phyloP scores from a whole-genome alignment of 768 basidiomycete species.

The Gloeopeniophorella convolvens region DNA sequence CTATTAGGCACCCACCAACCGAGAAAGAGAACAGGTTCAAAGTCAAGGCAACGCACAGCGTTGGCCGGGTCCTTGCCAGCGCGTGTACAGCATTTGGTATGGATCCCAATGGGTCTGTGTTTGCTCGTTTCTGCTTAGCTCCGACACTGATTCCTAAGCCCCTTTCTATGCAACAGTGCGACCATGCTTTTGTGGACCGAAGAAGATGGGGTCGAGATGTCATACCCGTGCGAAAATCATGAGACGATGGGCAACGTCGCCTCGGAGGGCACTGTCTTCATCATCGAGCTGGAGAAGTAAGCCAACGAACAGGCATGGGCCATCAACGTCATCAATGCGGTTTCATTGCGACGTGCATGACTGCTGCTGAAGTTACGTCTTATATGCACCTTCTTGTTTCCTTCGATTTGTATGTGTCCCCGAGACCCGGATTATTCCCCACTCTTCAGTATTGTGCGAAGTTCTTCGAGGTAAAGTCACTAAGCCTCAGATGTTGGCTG shows the following conservation, averaged over 20 bases:
- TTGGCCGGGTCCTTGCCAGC: conserved; percentile 15
- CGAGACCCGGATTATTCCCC: too few relatives aligned
- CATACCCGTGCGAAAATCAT: conserved; percentile 3
- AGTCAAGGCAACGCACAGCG: conserved; percentile 9
- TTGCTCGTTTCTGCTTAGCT: not conserved
- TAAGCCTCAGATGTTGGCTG: not conserved
- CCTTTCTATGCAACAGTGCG: not conserved
- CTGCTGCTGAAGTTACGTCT: too few relatives aligned
- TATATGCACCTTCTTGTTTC: too few relatives aligned
- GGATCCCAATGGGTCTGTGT: not conserved
- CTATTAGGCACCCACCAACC: conserved; percentile 11
- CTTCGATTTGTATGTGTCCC: too few relatives aligned
- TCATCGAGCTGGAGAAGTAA: conserved; percentile 12
- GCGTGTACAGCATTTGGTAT: conserved; percentile 13
- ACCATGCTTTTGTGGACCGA: conserved; percentile 2
- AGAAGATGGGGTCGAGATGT: conserved; percentile 4
- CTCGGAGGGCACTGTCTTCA: not conserved
- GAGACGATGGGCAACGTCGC: conserved; percentile 9
- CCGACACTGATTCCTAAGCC: not conserved
- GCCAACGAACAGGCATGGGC: too few relatives aligned
- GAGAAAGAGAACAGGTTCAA: conserved; percentile 17
- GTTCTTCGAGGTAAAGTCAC: too few relatives aligned
- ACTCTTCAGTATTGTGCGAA: too few relatives aligned
- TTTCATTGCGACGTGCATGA: too few relatives aligned
- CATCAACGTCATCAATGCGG: too few relatives aligned